Percentiles rank a stretch among this genome's conserved stretches.
Conservation (phyloP, 768 basidiomycete species). For the Cystobasidiopsis lactophilus region DNA sequence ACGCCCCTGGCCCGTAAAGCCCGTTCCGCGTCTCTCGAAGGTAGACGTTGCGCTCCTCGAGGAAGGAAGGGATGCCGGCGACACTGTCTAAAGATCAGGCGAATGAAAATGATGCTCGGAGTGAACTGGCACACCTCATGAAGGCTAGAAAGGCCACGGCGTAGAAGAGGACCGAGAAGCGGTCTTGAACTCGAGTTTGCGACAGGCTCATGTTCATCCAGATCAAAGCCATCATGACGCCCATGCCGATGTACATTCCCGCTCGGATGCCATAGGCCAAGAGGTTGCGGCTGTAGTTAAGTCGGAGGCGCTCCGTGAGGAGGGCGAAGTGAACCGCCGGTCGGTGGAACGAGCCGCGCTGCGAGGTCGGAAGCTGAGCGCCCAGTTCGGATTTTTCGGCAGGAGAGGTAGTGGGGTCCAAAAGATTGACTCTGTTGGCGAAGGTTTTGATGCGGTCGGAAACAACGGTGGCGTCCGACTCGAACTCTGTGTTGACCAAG, state of each 20-base stretch:
- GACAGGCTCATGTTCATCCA: conserved; percentile 28
- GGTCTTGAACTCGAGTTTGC: conserved; percentile 20
- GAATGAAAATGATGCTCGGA: conserved; percentile 23
- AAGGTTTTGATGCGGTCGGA: background rate
- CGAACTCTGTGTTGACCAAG: conserved; percentile 27
- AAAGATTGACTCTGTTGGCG: background rate
- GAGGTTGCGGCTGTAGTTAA: conserved; percentile 36
- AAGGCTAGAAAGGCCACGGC: conserved; percentile 36
- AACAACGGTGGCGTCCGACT: background rate
- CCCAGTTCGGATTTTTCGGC: background rate
- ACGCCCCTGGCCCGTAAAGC: conserved; percentile 35
- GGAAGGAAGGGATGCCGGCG: conserved; percentile 38
- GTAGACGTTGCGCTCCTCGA: conserved; percentile 40
- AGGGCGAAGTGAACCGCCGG: conserved; percentile 17
- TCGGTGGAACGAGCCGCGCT: background rate
- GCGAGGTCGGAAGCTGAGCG: background rate
- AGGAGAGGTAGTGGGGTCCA: background rate
- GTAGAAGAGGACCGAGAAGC: conserved; percentile 20
- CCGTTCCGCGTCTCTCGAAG: conserved; percentile 39
- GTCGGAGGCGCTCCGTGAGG: conserved; percentile 29
- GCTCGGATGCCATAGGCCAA: conserved; percentile 38
- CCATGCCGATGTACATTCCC: conserved; percentile 33
- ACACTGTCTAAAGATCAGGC: conserved; percentile 36
- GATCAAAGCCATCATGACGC: conserved; percentile 30
- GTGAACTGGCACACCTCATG: conserved; percentile 34